Evolutionary conservation across 2,329 filamentous ascomycete species (phyloP), one percentile per base, ranked within the genome.

Genomic region (Claviceps sp.): DNA sequence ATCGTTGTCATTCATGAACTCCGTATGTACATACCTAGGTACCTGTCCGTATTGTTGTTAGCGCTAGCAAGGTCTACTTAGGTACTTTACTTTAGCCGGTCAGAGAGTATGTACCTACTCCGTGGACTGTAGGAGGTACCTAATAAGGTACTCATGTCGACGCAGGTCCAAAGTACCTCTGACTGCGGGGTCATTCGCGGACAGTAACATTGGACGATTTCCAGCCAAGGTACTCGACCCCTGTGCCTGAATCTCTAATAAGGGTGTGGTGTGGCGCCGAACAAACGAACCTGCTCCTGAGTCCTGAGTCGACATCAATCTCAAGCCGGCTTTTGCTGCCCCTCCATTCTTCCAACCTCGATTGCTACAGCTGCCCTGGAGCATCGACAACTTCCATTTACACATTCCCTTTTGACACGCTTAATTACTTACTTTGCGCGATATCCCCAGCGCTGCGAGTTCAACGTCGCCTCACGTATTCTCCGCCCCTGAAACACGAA

Each of bases 231-330:
- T 11, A 11, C 29, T 3, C 6, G 6, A 7, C 20, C 49, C 4
- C 36, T 17, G 50, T 52, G 8, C 50, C 46, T 45, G 50, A 45
- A 45, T 49, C 46, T 49, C 42, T 42, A 42, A 38, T 36, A 42
- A 52, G 50, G 42, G 46, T 20, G 2, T 1, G 20, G 20, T 46
- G n/a, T 38, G 36, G 38, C 46, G 47, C 36, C 42, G 13, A 36
- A 11, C 42, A 6, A 38, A 45, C 22, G 36, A 29, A 45, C 40
- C 47, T 38, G 13, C 22, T 45, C 22, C 49, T 3, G 22, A 49
- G 16, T 17, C 40, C 22, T 49, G 20, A 20, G 20, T 20, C 46
- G 44, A 51, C 47, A n/a, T 29, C 22, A 40, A 48, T 23, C 22
- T 49, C 38, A 34, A 43, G 9, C 14, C 13, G 16, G 6, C 16